phyloP scores from a whole-genome alignment of 2,329 filamentous ascomycete genomes.

The Nigrospora oryzae region DNA sequence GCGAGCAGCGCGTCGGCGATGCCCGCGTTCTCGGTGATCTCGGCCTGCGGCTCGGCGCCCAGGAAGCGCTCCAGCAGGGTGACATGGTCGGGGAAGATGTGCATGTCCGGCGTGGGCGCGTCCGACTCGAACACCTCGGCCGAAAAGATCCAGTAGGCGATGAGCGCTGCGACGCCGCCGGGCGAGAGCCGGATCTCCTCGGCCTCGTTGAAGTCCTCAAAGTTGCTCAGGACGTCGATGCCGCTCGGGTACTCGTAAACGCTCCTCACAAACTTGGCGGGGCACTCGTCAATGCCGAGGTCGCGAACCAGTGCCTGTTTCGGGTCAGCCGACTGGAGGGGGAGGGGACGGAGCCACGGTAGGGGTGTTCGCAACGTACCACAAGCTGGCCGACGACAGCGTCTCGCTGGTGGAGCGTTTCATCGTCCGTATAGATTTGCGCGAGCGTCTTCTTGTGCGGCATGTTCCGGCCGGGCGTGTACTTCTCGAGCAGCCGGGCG shows the following conservation, averaged over 20 bases:
- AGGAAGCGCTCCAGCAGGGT: slow-evolving; percentile 45
- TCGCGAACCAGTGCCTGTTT: slow-evolving; percentile 55
- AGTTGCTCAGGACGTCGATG: slow-evolving; percentile 37
- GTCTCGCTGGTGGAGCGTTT: slow-evolving; percentile 51
- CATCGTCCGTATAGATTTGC: slow-evolving; percentile 56
- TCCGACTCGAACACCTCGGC: slow-evolving; percentile 52
- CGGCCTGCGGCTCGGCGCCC: slow-evolving; percentile 36
- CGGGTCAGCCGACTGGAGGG: too few species aligned
- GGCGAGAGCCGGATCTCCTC: slow-evolving; percentile 49
- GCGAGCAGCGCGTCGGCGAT: slow-evolving; percentile 51
- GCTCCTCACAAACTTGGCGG: slow-evolving; percentile 35
- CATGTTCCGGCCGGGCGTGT: slow-evolving; percentile 55
- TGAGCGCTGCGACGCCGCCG: slow-evolving; percentile 48
- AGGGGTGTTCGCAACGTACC: slow-evolving; percentile 31
- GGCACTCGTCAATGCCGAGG: slow-evolving; percentile 42
- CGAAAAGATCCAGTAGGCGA: slow-evolving; percentile 56
- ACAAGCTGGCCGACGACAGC: slow-evolving; percentile 65
- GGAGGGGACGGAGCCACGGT: too few species aligned
- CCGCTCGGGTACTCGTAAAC: slow-evolving; percentile 30
- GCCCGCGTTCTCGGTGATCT: slow-evolving; percentile 41
- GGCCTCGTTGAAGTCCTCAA: slow-evolving; percentile 35
- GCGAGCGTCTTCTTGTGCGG: slow-evolving; percentile 52
- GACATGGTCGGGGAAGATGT: slow-evolving; percentile 53
- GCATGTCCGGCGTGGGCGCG: slow-evolving; percentile 41
- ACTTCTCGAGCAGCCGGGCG: slow-evolving; percentile 58